Percentiles rank a stretch among this genome's conserved stretches.
Evolutionary conservation across 1,284 basidiomycete genomes (phyloP).

Genomic region (Sparassis latifolia): DNA sequence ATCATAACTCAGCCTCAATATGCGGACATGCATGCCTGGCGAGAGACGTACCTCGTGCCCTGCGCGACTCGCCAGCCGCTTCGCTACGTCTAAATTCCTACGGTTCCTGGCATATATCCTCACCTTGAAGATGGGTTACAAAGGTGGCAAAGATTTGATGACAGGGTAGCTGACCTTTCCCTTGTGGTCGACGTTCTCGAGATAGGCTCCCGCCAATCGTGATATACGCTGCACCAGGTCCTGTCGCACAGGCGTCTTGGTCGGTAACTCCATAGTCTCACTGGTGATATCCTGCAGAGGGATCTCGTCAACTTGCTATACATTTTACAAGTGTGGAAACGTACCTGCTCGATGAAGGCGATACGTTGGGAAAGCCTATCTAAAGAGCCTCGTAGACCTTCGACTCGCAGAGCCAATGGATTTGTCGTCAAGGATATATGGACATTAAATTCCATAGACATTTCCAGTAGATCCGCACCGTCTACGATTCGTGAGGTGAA

Average conservation of each 20-base stretch:
- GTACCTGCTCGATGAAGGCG: constrained; percentile 42
- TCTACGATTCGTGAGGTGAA: constrained; percentile 32
- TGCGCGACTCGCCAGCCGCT: constrained; percentile 45
- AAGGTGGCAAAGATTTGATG: background rate
- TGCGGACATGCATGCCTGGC: too few species aligned
- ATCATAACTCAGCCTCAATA: background rate
- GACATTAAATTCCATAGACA: constrained; percentile 55
- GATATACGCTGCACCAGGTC: constrained; percentile 57
- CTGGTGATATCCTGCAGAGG: constrained; percentile 43
- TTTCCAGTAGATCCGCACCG: constrained; percentile 50
- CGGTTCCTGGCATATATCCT: constrained; percentile 43
- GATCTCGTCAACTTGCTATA: background rate
- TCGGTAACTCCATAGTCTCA: constrained; percentile 44
- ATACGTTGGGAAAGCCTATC: constrained; percentile 40
- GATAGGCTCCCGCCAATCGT: constrained; percentile 55
- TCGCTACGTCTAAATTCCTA: constrained; percentile 37
- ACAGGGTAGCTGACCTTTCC: constrained; percentile 35
- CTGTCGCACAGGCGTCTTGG: constrained; percentile 30
- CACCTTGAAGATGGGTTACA: constrained; percentile 32
- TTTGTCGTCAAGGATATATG: constrained; percentile 50
- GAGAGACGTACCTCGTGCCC: constrained; percentile 40
- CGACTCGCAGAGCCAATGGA: constrained; percentile 51
- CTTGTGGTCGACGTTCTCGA: constrained; percentile 40
- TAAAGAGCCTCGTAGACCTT: constrained; percentile 47
- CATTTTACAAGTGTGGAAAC: background rate